A percentile compares a stretch with the other conserved stretches of the same genome.
Conservation (phyloP, 169 alveolate genomes). For the Cryptosporidium parvum region DNA sequence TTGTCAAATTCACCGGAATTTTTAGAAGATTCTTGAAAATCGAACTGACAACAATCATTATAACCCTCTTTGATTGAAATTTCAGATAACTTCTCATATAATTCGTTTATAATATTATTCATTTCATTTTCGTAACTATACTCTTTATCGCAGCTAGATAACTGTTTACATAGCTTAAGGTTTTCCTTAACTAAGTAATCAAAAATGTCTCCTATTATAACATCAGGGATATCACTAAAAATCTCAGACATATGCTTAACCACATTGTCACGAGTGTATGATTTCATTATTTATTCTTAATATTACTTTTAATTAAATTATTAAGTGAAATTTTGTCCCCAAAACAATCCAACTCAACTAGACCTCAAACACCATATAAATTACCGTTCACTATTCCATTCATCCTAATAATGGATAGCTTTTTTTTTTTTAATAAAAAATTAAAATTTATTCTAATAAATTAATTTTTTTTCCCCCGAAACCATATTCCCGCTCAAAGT, state of each 20-base stretch:
- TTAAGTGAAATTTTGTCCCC: not conserved
- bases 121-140: constrained; percentile 13
- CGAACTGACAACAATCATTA: not conserved
- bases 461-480: not conserved
- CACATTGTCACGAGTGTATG: constrained; percentile 31
- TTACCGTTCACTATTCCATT: too few species aligned
- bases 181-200: constrained; percentile 16
- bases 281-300: constrained; percentile 3
- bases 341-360: not conserved
- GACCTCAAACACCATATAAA: not conserved
- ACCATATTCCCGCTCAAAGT: constrained; percentile 4
- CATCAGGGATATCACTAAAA: constrained; percentile 41
- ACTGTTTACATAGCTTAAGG: constrained; percentile 7
- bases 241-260: constrained; percentile 61
- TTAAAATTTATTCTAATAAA: not conserved
- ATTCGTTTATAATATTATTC: not conserved
- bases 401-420: not conserved
- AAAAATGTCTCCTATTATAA: constrained; percentile 58
- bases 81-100: constrained; percentile 32
- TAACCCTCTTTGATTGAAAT: not conserved
- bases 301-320: not conserved
- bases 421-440: not conserved
- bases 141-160: not conserved
- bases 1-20: not conserved
- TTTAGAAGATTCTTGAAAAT: not conserved